Base-by-base conservation (phyloP, 208 protist species). In the Crithidia fasciculata region DNA sequence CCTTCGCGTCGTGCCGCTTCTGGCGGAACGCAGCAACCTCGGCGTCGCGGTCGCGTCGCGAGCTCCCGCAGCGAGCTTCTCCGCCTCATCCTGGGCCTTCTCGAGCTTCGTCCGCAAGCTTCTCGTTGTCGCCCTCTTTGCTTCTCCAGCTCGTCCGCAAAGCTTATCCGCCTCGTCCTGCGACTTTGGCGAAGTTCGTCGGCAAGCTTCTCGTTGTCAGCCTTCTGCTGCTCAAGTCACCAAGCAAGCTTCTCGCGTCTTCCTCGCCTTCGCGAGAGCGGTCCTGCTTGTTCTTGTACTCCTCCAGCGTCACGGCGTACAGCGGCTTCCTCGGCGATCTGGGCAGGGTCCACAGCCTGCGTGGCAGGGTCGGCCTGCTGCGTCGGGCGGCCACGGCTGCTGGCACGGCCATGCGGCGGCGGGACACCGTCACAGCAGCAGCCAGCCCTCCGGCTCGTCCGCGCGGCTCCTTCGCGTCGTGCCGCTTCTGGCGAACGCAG, bases 261-360 rank as follows among this genome's bases (percentile, higher is more conserved):
- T 73, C 68, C 5, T 56, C 60, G 53, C 60, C 36, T 43, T 28
- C 15, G 63, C 49, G n/a, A 43, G n/a, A 3, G 60, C 60, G 28
- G 54, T 45, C 61, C 37, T 68, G 37, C 59, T 75, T 67, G 12
- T 41, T 60, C 60, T 59, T 68, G 60, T 69, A 19, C 44, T 53
- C 40, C 40, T 61, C 58, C 69, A 49, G n/a, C 16, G 56, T 50
- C 19, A 40, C 40, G 12, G 8, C 54, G 52, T 60, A 36, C 19
- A 69, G 64, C 39, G 40, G 44, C 64, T 58, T 41, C 52, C 40
- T 59, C n/a, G 13, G 15, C 53, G 13, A 64, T 72, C 36, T 61
- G 37, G 16, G 12, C 19, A 1, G 66, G 66, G 28, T 72, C 55
- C 8, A 72, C 43, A 2, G 56, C 1, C 28, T 61, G 39, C 19